Percentiles rank a stretch among this genome's conserved stretches.
Evolutionary conservation across 2,329 filamentous ascomycete genomes (phyloP).

Genomic region (Ophiocordyceps camponoti-leonardi): DNA sequence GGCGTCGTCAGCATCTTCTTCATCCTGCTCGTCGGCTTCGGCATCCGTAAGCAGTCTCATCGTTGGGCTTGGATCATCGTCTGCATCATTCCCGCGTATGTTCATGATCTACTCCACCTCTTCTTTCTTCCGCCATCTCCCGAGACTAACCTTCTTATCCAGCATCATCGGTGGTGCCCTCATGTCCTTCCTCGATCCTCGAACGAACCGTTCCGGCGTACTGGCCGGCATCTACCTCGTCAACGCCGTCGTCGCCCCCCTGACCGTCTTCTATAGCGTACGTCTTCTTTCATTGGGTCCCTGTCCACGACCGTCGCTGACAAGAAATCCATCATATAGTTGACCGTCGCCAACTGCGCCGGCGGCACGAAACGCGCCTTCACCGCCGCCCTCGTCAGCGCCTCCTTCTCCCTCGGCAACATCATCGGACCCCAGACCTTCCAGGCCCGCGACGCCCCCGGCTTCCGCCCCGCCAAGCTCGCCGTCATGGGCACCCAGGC

Average conservation of each 20-base stretch:
- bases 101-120: not conserved
- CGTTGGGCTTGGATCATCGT: constrained; percentile 31
- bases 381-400: constrained; percentile 28
- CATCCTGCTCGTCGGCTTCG: constrained; percentile 28
- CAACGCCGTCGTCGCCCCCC: constrained; percentile 28
- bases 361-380: constrained; percentile 35
- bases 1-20: constrained; percentile 34
- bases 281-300: constrained; percentile 5
- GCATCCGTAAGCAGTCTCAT: constrained; percentile 26
- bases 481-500: constrained; percentile 34
- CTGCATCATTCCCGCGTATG: constrained; percentile 29
- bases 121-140: no score
- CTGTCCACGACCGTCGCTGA: no score
- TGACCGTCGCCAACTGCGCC: constrained; percentile 31
- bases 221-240: constrained; percentile 32
- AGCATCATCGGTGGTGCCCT: constrained; percentile 30
- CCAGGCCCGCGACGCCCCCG: constrained; percentile 30
- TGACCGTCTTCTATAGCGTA: constrained; percentile 27
- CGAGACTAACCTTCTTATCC: not conserved
- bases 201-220: constrained; percentile 25
- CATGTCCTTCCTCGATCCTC: constrained; percentile 31
- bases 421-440: constrained; percentile 41
- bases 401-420: constrained; percentile 34
- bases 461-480: constrained; percentile 35
- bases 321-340: constrained; percentile 9